A percentile compares a stretch with the other conserved stretches of the same genome.
phyloP scores from a whole-genome alignment of 768 basidiomycete genomes.

The Mycena amicta region DNA sequence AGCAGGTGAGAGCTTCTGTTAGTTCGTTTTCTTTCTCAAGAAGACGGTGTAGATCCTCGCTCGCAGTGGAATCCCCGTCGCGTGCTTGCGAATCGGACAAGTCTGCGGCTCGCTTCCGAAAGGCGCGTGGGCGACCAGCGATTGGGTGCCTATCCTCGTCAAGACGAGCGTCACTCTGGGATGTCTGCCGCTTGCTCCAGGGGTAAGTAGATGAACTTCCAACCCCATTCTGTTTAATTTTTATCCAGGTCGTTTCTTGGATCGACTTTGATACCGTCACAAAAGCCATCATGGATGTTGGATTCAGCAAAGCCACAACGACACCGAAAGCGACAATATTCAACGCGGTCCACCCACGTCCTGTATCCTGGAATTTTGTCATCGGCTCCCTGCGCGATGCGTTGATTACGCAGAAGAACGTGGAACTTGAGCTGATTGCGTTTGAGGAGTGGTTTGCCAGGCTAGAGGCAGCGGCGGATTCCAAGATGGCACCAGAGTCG shows the following conservation, averaged over 20 bases:
- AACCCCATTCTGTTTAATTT: background rate
- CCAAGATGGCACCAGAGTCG: slow-evolving; percentile 8
- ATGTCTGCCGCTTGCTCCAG: slow-evolving; percentile 28
- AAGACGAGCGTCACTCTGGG: slow-evolving; percentile 34
- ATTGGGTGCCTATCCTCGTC: slow-evolving; percentile 41
- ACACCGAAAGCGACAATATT: slow-evolving; percentile 24
- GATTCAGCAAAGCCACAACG: slow-evolving; percentile 18
- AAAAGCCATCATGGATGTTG: slow-evolving; percentile 33
- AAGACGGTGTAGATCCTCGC: slow-evolving; percentile 16
- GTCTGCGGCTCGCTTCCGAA: slow-evolving; percentile 34
- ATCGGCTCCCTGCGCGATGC: slow-evolving; percentile 20
- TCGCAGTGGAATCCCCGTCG: slow-evolving; percentile 20
- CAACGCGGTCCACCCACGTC: slow-evolving; percentile 40
- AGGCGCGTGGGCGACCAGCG: slow-evolving; percentile 39
- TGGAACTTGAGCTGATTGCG: slow-evolving; percentile 11
- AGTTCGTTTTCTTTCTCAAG: background rate
- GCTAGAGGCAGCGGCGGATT: slow-evolving; percentile 16
- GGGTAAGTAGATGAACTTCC: slow-evolving; percentile 24
- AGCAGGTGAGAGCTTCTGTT: slow-evolving; percentile 11
- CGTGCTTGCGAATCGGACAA: slow-evolving; percentile 36
- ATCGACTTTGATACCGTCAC: slow-evolving; percentile 33
- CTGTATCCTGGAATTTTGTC: slow-evolving; percentile 32
- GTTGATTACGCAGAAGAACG: slow-evolving; percentile 1
- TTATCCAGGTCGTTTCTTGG: slow-evolving; percentile 37
- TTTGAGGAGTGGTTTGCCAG: slow-evolving; percentile 27